These are phyloP conservation scores for Cystobasidiaceae sp. DNA, from an alignment of 1,284 basidiomycete genomes.

Conservation along the genomic window DNA sequence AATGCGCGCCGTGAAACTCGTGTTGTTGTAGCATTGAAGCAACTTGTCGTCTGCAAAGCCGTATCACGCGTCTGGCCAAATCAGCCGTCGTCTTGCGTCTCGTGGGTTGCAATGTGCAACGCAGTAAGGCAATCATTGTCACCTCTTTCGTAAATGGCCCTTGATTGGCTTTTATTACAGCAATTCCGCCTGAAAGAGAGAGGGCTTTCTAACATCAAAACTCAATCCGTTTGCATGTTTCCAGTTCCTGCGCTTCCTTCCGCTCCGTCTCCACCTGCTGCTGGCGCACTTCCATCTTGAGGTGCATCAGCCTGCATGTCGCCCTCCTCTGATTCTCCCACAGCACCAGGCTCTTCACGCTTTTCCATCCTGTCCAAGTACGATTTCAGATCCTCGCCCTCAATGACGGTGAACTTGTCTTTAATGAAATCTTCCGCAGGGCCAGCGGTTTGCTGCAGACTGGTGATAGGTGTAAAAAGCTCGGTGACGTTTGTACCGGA, in stretches of 20 bases:
- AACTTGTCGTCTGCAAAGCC: too few relatives aligned
- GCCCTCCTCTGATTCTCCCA: constrained; percentile 20
- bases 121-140: too few relatives aligned
- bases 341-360: constrained; percentile 22
- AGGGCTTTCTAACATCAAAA: too few relatives aligned
- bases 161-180: too few relatives aligned
- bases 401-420: constrained; percentile 64
- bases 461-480: constrained; percentile 2
- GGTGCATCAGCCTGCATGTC: constrained; percentile 8
- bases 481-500: neutral
- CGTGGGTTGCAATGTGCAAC: too few relatives aligned
- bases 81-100: too few relatives aligned
- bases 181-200: too few relatives aligned
- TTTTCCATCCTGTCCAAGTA: constrained; percentile 40
- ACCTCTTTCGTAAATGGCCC: too few relatives aligned
- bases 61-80: too few relatives aligned
- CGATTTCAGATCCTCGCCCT: constrained; percentile 52
- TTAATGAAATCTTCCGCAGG: constrained; percentile 44
- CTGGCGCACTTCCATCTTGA: neutral
- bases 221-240: constrained; percentile 21
- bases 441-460: constrained; percentile 43
- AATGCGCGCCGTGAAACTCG: too few relatives aligned
- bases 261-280: neutral
- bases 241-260: constrained; percentile 4
- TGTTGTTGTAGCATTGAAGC: too few relatives aligned